phyloP scores from a whole-genome alignment of 352 stramenopile genomes.

The Globisporangium nagaii region DNA sequence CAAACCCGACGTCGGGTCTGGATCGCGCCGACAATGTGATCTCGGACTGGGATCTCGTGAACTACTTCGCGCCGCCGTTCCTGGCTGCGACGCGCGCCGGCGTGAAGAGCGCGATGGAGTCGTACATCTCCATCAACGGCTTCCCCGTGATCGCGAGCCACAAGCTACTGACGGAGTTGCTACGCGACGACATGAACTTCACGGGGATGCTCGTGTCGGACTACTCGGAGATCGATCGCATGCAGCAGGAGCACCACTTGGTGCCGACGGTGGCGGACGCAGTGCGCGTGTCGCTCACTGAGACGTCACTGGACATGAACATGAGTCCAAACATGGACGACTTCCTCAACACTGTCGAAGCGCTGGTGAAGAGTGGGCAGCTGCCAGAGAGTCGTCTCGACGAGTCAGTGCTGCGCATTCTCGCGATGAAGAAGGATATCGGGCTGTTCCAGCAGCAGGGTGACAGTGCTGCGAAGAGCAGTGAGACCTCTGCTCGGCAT shows the following conservation, averaged over 20 bases:
- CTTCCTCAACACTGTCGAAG: conserved; percentile 48
- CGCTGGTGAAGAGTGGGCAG: conserved; percentile 31
- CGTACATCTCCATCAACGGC: conserved; percentile 86
- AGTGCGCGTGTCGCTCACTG: conserved; percentile 54
- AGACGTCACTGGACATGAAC: conserved; percentile 92
- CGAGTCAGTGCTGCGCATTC: conserved; percentile 55
- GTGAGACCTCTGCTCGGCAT: no score
- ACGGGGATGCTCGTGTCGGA: conserved; percentile 89
- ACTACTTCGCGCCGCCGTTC: conserved; percentile 75
- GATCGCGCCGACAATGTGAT: conserved; percentile 71
- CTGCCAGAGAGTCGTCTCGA: conserved; percentile 52
- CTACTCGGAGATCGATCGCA: conserved; percentile 89
- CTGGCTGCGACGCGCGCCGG: conserved; percentile 58
- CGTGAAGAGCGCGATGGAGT: conserved; percentile 88
- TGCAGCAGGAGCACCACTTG: conserved; percentile 80
- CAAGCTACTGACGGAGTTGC: conserved; percentile 66
- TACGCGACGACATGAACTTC: conserved; percentile 87
- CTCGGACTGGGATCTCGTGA: conserved; percentile 61
- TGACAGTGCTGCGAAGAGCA: no score
- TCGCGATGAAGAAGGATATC: conserved; percentile 48
- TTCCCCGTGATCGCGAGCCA: conserved; percentile 82
- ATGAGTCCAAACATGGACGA: conserved; percentile 68
- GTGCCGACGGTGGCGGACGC: conserved; percentile 54
- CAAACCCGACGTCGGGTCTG: conserved; percentile 52
- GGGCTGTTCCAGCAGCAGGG: conserved; percentile 28